These are phyloP conservation scores for Gossypium longicalyx DNA, from an alignment of 345 rosid species.

Conservation along the genomic window DNA sequence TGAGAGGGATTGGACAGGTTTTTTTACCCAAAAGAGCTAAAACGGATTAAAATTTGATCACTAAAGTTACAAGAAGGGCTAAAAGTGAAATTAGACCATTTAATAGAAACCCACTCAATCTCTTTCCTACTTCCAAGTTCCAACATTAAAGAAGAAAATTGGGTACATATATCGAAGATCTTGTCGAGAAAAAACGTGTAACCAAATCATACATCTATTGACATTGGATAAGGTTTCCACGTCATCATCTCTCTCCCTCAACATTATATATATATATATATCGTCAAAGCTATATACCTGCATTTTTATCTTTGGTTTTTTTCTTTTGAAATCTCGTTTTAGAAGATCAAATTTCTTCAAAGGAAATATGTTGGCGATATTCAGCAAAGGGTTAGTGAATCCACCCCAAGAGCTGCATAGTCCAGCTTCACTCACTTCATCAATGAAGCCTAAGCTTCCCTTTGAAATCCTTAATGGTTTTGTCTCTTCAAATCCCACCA, in stretches of 20 bases:
- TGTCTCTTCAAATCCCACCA: conserved; percentile 25
- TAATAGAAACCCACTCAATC: too few relatives aligned
- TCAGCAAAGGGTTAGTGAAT: conserved; percentile 49
- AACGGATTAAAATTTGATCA: too few relatives aligned
- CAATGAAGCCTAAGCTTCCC: conserved; percentile 37
- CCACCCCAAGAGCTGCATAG: conserved; percentile 65
- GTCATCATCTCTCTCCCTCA: background rate
- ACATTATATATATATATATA: background rate
- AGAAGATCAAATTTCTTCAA: background rate
- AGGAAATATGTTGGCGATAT: conserved; percentile 53
- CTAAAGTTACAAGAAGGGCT: too few relatives aligned
- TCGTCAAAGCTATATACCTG: background rate
- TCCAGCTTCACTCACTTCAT: conserved; percentile 34
- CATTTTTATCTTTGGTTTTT: background rate
- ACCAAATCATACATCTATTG: background rate
- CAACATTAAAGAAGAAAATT: too few relatives aligned
- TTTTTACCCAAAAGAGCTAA: too few relatives aligned
- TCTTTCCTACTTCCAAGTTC: too few relatives aligned
- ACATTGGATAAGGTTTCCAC: conserved; percentile 42
- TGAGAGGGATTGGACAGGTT: too few relatives aligned
- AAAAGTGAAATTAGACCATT: too few relatives aligned
- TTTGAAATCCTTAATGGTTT: conserved; percentile 38
- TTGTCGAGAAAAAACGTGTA: background rate
- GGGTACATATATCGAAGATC: too few relatives aligned
- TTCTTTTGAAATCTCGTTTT: background rate